These are phyloP conservation scores for Rhazya stricta DNA, from an alignment of 257 asterid species.

Conservation along the genomic window DNA sequence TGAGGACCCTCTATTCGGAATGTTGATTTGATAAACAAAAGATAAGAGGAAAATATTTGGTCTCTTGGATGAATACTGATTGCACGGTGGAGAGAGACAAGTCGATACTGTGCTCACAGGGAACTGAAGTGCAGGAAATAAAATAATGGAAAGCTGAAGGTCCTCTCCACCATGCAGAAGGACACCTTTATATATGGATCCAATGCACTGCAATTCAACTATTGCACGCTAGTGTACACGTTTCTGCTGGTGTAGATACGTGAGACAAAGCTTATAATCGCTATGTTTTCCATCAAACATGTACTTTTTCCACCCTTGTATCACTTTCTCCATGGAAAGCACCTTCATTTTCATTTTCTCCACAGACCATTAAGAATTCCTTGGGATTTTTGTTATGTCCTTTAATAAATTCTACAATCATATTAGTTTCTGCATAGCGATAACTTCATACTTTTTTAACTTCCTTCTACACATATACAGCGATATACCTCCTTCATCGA, in stretches of 20 bases:
- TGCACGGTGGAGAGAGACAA: conserved; percentile 3
- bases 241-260: neutral
- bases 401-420: too few relatives aligned
- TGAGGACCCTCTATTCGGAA: neutral
- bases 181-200: conserved; percentile 23
- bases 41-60: neutral
- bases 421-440: neutral
- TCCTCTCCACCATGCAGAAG: conserved; percentile 6
- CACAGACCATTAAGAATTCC: too few relatives aligned
- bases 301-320: too few relatives aligned
- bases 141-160: conserved; percentile 24
- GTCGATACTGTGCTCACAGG: conserved; percentile 3
- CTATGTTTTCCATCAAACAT: too few relatives aligned
- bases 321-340: too few relatives aligned
- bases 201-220: conserved; percentile 21
- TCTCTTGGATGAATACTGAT: neutral
- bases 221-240: conserved; percentile 12
- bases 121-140: neutral
- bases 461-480: neutral
- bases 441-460: neutral
- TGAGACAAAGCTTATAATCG: neutral
- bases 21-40: neutral
- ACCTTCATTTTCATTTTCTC: too few relatives aligned
- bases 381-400: too few relatives aligned
- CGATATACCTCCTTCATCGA: neutral